Base-by-base conservation (phyloP, 2,329 filamentous ascomycete species). In the Elsinoe fawcettii region DNA sequence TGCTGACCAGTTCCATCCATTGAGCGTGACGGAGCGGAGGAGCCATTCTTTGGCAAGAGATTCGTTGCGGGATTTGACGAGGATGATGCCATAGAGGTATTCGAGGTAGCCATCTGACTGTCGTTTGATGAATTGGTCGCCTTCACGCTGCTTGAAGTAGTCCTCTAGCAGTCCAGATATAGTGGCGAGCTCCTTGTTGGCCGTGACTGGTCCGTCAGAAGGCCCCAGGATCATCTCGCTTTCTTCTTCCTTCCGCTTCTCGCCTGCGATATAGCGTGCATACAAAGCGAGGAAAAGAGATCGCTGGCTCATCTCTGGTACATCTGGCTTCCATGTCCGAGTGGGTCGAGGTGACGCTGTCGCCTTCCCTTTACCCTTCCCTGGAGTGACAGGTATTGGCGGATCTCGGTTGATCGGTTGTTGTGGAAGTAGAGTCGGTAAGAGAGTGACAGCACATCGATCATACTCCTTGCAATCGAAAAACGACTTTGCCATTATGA, bases 401-500 rank as follows among this genome's bases (percentile, higher is more conserved):
- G 71, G 71, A 23, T 9, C 66, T 57, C 56, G 58, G 22, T 20
- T 58, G 20, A 54, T 66, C 46, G 7, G 68, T 58, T 20, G 69
- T 64, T 7, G 72, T 66, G 37, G 71, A 66, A 88, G 77, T n/a
- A 85, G 81, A 61, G 89, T 82, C n/a, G 89, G 88, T 1, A 95
- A 78, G 67, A 95, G 95, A 37, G 95, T 86, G 54, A 89, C 87
- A 27, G 92, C 88, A 70, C 92, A 96, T 62, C 93, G 88, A 68
- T 97, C 92, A 66, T 86, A 97, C 70, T 99, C 93, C 64, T 89
- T 87, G 65, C 90, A 96, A 71, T 97, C 92, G 69, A 97, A 97
- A 64, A 95, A 86, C 0, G 92, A 87, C 70, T 96, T 96, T 55
- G 93, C 92, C 18, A 97, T 78, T 2, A 97, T 80, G 68, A 92